Conservation (phyloP, 2,329 filamentous ascomycete species). For the Mycosphaerella sp. region DNA sequence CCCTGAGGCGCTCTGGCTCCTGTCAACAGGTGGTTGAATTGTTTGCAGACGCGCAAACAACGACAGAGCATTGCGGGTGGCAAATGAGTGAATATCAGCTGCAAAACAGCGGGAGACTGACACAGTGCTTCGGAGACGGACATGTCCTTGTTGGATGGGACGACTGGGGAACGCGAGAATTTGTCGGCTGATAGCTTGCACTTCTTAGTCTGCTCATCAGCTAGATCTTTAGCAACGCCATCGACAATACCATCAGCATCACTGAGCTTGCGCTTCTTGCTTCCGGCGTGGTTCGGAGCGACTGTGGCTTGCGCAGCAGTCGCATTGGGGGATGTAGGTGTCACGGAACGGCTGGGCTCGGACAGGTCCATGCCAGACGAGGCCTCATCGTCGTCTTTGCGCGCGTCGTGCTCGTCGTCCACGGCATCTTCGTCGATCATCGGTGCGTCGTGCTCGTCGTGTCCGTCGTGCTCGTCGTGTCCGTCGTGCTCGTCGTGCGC, state of each 20-base stretch:
- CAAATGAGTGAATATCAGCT: conserved; percentile 31
- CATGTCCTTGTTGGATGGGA: no score
- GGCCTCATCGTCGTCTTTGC: conserved; percentile 17
- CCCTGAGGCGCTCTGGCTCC: conserved; percentile 12
- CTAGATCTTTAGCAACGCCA: conserved; percentile 2
- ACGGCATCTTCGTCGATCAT: no score
- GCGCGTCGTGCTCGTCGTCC: not conserved
- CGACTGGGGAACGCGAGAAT: no score
- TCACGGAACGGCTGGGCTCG: conserved; percentile 18
- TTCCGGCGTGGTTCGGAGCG: conserved; percentile 15
- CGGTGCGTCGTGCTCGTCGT: no score
- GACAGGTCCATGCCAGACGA: conserved; percentile 30
- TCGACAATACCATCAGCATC: conserved; percentile 16
- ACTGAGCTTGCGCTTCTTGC: conserved; percentile 32
- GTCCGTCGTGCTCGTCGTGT: not conserved
- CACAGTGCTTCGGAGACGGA: conserved; percentile 1
- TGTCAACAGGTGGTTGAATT: conserved; percentile 29
- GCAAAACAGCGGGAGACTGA: conserved; percentile 28
- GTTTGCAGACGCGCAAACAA: conserved; percentile 29
- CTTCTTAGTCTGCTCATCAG: conserved; percentile 21
- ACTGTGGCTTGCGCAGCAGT: not conserved
- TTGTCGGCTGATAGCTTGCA: conserved; percentile 12
- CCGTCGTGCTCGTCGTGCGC: not conserved
- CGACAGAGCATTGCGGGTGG: conserved; percentile 31
- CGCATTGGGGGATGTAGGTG: conserved; percentile 12